Percentiles rank a stretch among this genome's conserved stretches.
These are phyloP conservation scores for Nannizziopsis barbatae DNA, from an alignment of 2,329 filamentous ascomycete genomes.

Conservation along the genomic window DNA sequence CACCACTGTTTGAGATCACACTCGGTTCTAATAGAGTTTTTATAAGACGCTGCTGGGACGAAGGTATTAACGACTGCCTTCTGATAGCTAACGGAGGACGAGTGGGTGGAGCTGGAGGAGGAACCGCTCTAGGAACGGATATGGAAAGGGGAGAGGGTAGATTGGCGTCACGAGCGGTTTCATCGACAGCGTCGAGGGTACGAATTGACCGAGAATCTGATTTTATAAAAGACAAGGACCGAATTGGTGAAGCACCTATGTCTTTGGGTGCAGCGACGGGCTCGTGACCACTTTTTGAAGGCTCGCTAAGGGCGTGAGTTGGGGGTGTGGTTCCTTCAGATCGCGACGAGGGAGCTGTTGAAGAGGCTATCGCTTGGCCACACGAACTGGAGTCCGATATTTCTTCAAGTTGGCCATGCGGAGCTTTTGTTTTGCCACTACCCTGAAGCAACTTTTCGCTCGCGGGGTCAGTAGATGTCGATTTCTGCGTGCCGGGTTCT, in stretches of 20 bases:
- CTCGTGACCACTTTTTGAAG: background rate
- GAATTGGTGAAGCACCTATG: background rate
- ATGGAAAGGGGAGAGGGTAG: conserved; percentile 9
- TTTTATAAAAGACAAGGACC: background rate
- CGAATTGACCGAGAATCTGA: conserved; percentile 1
- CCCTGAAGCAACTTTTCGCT: background rate
- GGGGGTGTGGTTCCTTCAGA: background rate
- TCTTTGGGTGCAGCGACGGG: conserved; percentile 1
- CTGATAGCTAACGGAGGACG: conserved; percentile 28
- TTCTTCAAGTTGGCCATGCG: background rate
- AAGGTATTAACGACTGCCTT: conserved; percentile 32
- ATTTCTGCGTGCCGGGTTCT: background rate
- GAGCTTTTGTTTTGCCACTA: background rate
- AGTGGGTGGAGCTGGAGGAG: conserved; percentile 16
- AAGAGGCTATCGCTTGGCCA: background rate
- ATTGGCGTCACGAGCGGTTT: background rate
- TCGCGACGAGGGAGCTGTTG: background rate
- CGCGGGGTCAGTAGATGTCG: background rate
- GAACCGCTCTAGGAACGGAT: conserved; percentile 10
- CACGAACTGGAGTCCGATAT: background rate
- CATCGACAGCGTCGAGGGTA: conserved; percentile 10
- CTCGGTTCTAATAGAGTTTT: conserved; percentile 25
- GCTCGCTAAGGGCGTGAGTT: background rate
- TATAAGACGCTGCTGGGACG: conserved; percentile 31
- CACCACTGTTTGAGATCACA: conserved; percentile 17